Conservation (phyloP, 306 rosid species). For the Urtica urens region DNA sequence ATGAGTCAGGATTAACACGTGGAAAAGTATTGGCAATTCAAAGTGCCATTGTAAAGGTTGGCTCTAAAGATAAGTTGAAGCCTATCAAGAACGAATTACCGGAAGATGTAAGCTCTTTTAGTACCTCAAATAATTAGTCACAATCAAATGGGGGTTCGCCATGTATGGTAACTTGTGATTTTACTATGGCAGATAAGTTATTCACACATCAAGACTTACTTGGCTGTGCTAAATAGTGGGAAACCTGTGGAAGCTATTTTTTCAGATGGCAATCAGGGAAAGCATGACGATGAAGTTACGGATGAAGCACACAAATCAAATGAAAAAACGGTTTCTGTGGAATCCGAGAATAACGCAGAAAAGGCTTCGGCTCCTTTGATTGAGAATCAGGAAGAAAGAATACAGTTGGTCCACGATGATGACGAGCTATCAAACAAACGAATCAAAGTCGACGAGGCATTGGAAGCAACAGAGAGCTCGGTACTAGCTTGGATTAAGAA, state of each 20-base stretch:
- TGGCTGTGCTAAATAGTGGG: slow-evolving; percentile 43
- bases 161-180: slow-evolving; percentile 12
- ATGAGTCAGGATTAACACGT: slow-evolving; percentile 40
- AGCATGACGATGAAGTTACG: slow-evolving; percentile 17
- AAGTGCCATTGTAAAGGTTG: slow-evolving; percentile 61
- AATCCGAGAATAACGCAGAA: slow-evolving; percentile 13
- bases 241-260: slow-evolving; percentile 25
- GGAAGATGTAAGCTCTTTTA: slow-evolving; percentile 64
- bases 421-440: slow-evolving; percentile 34
- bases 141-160: no score
- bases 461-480: slow-evolving; percentile 52
- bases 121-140: no score
- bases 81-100: slow-evolving; percentile 75
- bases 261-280: slow-evolving; percentile 11
- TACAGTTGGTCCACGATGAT: slow-evolving; percentile 17
- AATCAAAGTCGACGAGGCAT: slow-evolving; percentile 30
- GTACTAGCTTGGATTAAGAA: slow-evolving; percentile 55
- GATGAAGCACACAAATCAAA: slow-evolving; percentile 13
- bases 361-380: slow-evolving; percentile 22
- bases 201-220: slow-evolving; percentile 49
- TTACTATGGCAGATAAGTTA: slow-evolving; percentile 46
- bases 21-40: slow-evolving; percentile 34
- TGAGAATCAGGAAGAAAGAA: slow-evolving; percentile 17
- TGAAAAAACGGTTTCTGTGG: slow-evolving; percentile 11
- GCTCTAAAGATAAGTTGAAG: slow-evolving; percentile 67